Evolutionary conservation across 2,329 filamentous ascomycete species (phyloP), one percentile per base, ranked within the genome.

Genomic region (Achaetomium macrosporum): DNA sequence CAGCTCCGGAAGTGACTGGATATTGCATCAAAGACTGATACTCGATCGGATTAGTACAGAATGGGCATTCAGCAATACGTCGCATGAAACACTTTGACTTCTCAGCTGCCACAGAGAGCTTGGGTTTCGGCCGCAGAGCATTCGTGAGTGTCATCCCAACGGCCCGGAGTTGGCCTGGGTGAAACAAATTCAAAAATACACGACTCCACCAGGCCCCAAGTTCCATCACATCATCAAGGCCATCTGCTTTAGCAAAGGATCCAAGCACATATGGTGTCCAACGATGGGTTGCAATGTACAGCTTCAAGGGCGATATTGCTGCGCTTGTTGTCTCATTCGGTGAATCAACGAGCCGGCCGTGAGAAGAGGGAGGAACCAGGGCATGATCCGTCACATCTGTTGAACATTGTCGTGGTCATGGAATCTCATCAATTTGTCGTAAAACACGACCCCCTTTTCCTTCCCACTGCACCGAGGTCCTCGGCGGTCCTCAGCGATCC

Each of bases 401-500:
- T 36, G 41, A 31, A 36, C 25, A 40, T 39, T 3, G 46, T 42
- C 16, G 19, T 47, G 45, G 56, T 60, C 56, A 61, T 77, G 76
- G 75, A 80, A 78, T 77, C 73, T 62, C 72, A 73, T 76, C 73
- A 77, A 77, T 79, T 79, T 61, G 61, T 82, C 73, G 76, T 77
- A 76, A 77, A 78, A 73, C 73, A 48, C 71, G 73, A 70, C 70
- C 69, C 68, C 69, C 71, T 68, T 65, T 55, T 56, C 55, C 56
- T 46, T 41, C 42, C 67, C 72, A 75, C 73, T 75, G 74, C 73
- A 74, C 68, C 70, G 65, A 74, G 74, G 75, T 39, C 79, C 79
- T 59, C 79, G 75, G 78, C 78, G 75, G 78, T 82, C 81, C 78
- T 71, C 73, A 77, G 76, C 75, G 70, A 73, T 77, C 78, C 25